Evolutionary conservation across 1,284 basidiomycete genomes (phyloP), one percentile per base, ranked within the genome.

Genomic region (Prillingera fragicola): DNA sequence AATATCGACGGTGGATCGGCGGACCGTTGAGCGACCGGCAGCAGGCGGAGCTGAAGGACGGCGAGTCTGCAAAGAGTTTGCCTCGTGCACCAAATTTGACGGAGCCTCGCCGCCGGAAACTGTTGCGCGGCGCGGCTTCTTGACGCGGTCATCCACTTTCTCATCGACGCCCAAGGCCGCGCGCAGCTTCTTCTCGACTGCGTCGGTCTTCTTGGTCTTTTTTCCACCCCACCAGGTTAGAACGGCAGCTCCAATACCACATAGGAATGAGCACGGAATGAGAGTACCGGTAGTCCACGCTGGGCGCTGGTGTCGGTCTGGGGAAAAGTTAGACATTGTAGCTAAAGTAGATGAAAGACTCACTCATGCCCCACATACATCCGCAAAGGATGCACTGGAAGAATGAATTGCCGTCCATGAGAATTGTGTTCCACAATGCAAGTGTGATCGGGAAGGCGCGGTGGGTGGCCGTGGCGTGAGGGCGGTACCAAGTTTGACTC

Each of bases 401-500:
- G 43, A 87, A 69, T 1, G 84, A 86, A 69, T 89, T 90, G 26
- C 81, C 79, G 59, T 87, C 85, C 67, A 84, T 85, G 45, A 86
- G 60, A 12, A 68, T 57, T 3, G 67, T 69, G 42, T 70, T 72
- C 62, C 63, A 67, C 15, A 72, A 42, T 19, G 56, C 76, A 62
- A 68, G 82, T 78, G 76, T 78, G 62, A 87, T 84, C 6, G 84
- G 83, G 65, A 90, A 90, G 5, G 87, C 86, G 38, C 82, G 74
- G 65, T 91, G 87, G 0, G 88, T 89, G 43, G 83, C 81, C 5
- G 86, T 90, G 31, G 85, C 87, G 66, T 90, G 86, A 7, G 87
- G 81, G 31, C 85, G 75, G 68, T 92, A 92, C 85, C 87, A 92
- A 0, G 85, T 88, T 70, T 86, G 71, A 37, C 55, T 60, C 24